phyloP scores from a whole-genome alignment of 1,284 basidiomycete genomes.

The Irpex sp. region DNA sequence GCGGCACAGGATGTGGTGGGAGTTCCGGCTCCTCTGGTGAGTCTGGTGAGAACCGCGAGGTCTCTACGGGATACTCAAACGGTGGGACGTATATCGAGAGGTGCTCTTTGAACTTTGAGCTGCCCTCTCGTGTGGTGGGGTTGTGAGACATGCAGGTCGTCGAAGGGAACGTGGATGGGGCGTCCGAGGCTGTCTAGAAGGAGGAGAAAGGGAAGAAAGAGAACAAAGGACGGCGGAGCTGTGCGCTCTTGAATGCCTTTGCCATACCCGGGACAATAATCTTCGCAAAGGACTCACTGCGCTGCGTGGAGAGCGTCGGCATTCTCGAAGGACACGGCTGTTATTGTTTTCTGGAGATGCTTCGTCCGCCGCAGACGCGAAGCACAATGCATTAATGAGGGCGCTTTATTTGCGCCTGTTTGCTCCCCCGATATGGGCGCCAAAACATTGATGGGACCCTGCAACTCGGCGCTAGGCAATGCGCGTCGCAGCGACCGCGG shows the following conservation, averaged over 20 bases:
- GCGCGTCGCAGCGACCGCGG: slow-evolving; percentile 1
- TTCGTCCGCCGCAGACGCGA: slow-evolving; percentile 3
- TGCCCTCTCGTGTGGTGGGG: slow-evolving; percentile 15
- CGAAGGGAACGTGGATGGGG: background rate
- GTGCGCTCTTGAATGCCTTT: background rate
- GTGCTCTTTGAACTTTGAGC: slow-evolving; percentile 21
- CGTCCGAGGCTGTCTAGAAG: background rate
- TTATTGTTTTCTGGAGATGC: slow-evolving; percentile 6
- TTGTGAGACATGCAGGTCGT: slow-evolving; percentile 1
- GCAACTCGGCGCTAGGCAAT: background rate
- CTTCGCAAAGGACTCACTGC: background rate
- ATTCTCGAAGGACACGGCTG: background rate
- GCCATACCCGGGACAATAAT: slow-evolving; percentile 5
- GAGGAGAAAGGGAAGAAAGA: background rate
- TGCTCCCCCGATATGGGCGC: background rate
- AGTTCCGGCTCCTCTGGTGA: slow-evolving; percentile 7
- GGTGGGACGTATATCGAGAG: slow-evolving; percentile 22
- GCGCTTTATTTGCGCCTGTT: slow-evolving; percentile 9
- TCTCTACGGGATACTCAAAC: slow-evolving; percentile 16
- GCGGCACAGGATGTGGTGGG: slow-evolving; percentile 8
- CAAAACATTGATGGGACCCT: slow-evolving; percentile 1
- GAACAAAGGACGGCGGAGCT: background rate
- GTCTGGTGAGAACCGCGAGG: slow-evolving; percentile 21
- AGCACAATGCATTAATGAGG: slow-evolving; percentile 8
- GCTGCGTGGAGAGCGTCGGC: background rate